These are phyloP conservation scores for Penicillium rolfsii DNA, from an alignment of 2,329 filamentous ascomycete species.

Conservation along the genomic window DNA sequence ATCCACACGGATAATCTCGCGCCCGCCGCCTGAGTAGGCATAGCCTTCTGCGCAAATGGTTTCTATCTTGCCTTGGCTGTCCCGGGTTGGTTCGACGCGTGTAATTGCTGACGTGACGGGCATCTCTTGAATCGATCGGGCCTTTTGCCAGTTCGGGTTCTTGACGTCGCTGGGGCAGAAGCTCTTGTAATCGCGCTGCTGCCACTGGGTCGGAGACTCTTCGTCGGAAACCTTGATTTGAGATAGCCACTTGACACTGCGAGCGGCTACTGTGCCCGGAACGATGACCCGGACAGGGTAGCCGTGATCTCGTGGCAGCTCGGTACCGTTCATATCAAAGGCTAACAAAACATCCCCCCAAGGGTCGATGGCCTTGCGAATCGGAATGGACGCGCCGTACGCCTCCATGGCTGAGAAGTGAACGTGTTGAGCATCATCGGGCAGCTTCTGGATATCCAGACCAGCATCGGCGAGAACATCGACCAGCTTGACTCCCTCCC, in stretches of 20 bases:
- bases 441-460: conserved; percentile 46
- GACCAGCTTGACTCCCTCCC: conserved; percentile 60
- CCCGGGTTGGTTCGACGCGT: conserved; percentile 20
- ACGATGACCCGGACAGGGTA: conserved; percentile 66
- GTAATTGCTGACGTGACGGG: conserved; percentile 71
- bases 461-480: conserved; percentile 63
- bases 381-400: conserved; percentile 64
- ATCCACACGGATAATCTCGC: conserved; percentile 68
- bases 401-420: conserved; percentile 64
- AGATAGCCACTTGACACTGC: conserved; percentile 71
- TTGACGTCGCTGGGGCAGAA: conserved; percentile 66
- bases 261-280: conserved; percentile 67
- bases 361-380: conserved; percentile 61
- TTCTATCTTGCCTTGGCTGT: not conserved
- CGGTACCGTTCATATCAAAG: conserved; percentile 68
- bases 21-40: conserved; percentile 69
- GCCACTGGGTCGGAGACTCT: conserved; percentile 68
- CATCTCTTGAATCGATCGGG: conserved; percentile 68
- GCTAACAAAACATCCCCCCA: conserved; percentile 65
- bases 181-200: conserved; percentile 69
- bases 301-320: conserved; percentile 67
- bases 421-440: conserved; percentile 52
- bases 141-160: conserved; percentile 62
- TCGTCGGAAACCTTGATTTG: conserved; percentile 67
- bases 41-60: conserved; percentile 57